Percentiles rank a stretch among this genome's conserved stretches.
Evolutionary conservation across 257 asterid genomes (phyloP).

Genomic region (Solanum chaucha): DNA sequence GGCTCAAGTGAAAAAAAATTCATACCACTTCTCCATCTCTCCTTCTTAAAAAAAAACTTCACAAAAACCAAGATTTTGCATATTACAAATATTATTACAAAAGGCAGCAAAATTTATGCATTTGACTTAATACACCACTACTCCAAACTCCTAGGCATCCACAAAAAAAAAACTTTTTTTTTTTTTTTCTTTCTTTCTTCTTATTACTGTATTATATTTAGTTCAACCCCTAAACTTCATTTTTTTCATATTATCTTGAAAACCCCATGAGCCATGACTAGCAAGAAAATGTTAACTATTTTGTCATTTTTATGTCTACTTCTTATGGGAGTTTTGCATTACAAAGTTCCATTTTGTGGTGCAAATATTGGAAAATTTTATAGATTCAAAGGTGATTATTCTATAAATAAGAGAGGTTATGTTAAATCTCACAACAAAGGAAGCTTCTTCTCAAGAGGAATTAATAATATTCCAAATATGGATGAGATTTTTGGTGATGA

Average conservation of each 20-base stretch:
- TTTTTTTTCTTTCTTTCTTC: background rate
- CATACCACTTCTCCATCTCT: slow-evolving; percentile 14
- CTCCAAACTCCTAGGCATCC: slow-evolving; percentile 5
- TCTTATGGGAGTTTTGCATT: slow-evolving; percentile 24
- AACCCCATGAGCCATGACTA: slow-evolving; percentile 6
- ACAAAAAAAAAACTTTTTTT: background rate
- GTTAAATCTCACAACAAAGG: slow-evolving; percentile 13
- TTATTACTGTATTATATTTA: background rate
- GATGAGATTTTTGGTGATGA: slow-evolving; percentile 44
- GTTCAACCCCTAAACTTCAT: background rate
- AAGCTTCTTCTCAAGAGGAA: background rate
- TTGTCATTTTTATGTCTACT: slow-evolving; percentile 15
- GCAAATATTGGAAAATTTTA: slow-evolving; percentile 22
- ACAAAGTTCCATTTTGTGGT: slow-evolving; percentile 23
- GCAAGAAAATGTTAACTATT: slow-evolving; percentile 27
- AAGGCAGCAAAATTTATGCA: slow-evolving; percentile 4
- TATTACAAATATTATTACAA: background rate
- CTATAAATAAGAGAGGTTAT: slow-evolving; percentile 1
- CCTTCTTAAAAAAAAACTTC: background rate
- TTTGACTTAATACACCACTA: background rate
- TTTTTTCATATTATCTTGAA: background rate
- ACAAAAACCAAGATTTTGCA: background rate
- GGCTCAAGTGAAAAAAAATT: slow-evolving; percentile 14
- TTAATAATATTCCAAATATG: slow-evolving; percentile 2
- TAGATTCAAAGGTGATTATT: slow-evolving; percentile 4